Conservation (phyloP, 1,284 basidiomycete species). For the Waitea zeae region DNA sequence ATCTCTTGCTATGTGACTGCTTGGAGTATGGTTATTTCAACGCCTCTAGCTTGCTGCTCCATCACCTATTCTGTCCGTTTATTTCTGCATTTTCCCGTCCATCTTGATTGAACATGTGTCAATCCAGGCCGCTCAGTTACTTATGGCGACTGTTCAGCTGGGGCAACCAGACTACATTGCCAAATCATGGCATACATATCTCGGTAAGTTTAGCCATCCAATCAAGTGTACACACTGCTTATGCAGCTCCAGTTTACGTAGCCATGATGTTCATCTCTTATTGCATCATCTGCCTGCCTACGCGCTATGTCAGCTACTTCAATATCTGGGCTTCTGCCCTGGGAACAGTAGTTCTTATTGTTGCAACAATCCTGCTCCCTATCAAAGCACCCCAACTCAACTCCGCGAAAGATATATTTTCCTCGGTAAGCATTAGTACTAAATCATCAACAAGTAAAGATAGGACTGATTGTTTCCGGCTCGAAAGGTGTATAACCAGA, state of each 20-base stretch:
- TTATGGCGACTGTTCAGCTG: constrained; percentile 7
- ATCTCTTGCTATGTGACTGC: constrained; percentile 1
- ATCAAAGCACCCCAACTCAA: constrained; percentile 4
- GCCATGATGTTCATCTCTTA: constrained; percentile 10
- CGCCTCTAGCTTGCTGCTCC: constrained; percentile 8
- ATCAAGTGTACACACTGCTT: too few relatives aligned
- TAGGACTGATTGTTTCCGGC: background rate
- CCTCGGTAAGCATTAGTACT: background rate
- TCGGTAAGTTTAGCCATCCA: too few relatives aligned
- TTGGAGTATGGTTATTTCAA: constrained; percentile 10
- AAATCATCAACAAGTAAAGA: constrained; percentile 1
- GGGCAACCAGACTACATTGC: constrained; percentile 6
- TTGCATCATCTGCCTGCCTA: constrained; percentile 9
- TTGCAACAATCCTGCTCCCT: constrained; percentile 6
- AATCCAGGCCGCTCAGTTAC: constrained; percentile 8
- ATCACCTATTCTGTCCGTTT: constrained; percentile 8
- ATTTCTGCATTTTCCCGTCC: background rate
- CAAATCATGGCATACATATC: constrained; percentile 8
- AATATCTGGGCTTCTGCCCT: constrained; percentile 9
- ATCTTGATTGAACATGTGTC: background rate
- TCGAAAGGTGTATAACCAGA: constrained; percentile 6
- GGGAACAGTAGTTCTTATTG: constrained; percentile 7
- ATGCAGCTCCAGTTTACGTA: constrained; percentile 8
- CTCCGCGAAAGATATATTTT: constrained; percentile 2
- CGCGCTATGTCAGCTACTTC: constrained; percentile 9